Conservation (phyloP, 1,139 yeast species). For the Taphrina pruni region DNA sequence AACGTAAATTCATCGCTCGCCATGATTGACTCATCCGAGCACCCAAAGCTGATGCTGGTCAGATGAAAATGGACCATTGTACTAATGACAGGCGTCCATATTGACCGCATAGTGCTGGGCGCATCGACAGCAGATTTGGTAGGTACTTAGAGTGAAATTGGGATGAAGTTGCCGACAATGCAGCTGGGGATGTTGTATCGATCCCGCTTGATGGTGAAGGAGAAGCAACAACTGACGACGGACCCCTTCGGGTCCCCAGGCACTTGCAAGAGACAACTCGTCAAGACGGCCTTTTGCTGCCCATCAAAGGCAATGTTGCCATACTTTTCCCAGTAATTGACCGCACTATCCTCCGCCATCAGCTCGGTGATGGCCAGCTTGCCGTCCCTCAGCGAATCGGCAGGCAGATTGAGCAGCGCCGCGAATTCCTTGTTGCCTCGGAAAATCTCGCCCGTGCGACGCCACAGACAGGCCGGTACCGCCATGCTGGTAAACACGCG, state of each 20-base stretch:
- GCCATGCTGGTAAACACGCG: conserved; percentile 97
- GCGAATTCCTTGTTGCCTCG: conserved; percentile 97
- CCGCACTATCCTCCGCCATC: conserved; percentile 96
- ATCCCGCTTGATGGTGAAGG: conserved; percentile 91
- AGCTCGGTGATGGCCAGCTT: conserved; percentile 89
- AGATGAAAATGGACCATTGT: too few relatives aligned
- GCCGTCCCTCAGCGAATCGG: conserved; percentile 92
- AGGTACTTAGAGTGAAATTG: conserved; percentile 55
- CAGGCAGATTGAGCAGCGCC: conserved; percentile 85
- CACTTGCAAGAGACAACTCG: conserved; percentile 86
- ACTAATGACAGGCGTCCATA: too few relatives aligned
- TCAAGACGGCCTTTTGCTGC: conserved; percentile 91
- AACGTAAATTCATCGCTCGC: too few relatives aligned
- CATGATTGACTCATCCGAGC: too few relatives aligned
- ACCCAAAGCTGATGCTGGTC: too few relatives aligned
- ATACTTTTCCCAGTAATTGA: conserved; percentile 97
- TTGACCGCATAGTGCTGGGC: too few relatives aligned
- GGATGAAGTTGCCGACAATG: conserved; percentile 94
- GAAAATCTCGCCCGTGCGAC: conserved; percentile 95
- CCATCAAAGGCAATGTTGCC: conserved; percentile 96
- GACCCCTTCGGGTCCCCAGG: conserved; percentile 58
- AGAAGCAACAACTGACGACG: conserved; percentile 73
- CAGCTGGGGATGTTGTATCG: conserved; percentile 94
- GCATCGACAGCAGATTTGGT: too few relatives aligned
- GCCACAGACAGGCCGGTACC: conserved; percentile 96